These are phyloP conservation scores for Penicillium sp. DNA, from an alignment of 2,329 filamentous ascomycete species.

Conservation along the genomic window DNA sequence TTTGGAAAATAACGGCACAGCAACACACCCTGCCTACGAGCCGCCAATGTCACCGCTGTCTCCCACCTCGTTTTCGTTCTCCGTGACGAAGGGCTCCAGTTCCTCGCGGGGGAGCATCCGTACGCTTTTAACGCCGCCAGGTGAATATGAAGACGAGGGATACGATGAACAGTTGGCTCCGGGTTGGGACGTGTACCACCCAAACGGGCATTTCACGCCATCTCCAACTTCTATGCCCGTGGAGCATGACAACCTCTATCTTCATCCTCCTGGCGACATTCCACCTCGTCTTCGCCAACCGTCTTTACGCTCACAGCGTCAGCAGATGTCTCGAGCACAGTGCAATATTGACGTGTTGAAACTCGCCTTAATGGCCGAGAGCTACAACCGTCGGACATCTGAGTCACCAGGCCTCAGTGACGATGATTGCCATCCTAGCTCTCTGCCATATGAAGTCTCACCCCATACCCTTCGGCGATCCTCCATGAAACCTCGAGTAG, in stretches of 20 bases:
- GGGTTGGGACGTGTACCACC: slow-evolving; percentile 60
- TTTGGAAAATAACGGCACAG: slow-evolving; percentile 24
- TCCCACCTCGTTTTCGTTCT: slow-evolving; percentile 19
- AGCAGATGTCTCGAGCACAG: slow-evolving; percentile 39
- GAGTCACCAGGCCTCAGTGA: slow-evolving; percentile 16
- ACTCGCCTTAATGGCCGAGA: slow-evolving; percentile 31
- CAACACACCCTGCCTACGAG: slow-evolving; percentile 16
- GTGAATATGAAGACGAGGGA: slow-evolving; percentile 36
- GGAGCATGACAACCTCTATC: not conserved
- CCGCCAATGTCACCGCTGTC: slow-evolving; percentile 18
- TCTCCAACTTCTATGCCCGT: slow-evolving; percentile 27
- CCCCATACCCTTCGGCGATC: slow-evolving; percentile 26
- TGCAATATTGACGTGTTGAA: slow-evolving; percentile 37
- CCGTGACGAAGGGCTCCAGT: slow-evolving; percentile 1
- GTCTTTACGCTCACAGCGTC: slow-evolving; percentile 30
- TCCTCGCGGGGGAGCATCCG: slow-evolving; percentile 18
- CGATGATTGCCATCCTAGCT: slow-evolving; percentile 37
- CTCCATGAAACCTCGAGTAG: slow-evolving; percentile 23
- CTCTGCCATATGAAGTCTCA: slow-evolving; percentile 31
- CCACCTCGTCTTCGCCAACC: slow-evolving; percentile 14
- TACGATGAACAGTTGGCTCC: slow-evolving; percentile 44
- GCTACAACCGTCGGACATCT: slow-evolving; percentile 10
- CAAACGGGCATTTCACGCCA: slow-evolving; percentile 17
- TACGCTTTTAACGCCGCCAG: slow-evolving; percentile 33
- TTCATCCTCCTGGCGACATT: slow-evolving; percentile 19